Conservation (phyloP, 192 early-diverging fungal genomes). For the Coemansia sp. region DNA sequence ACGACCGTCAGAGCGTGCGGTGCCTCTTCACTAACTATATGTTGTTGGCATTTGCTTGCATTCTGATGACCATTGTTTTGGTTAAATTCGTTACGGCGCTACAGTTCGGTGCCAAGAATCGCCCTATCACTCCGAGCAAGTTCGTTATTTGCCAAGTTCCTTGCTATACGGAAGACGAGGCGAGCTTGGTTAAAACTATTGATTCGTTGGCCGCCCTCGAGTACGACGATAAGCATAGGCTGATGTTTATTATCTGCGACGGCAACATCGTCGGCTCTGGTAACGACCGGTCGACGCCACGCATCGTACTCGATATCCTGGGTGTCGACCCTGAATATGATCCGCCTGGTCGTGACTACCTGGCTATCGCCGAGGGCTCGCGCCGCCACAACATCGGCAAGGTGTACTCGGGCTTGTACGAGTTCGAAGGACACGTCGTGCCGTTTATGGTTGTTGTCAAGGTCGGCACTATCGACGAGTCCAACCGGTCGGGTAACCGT, state of each 20-base stretch:
- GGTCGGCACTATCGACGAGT: constrained; percentile 86
- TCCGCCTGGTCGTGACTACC: constrained; percentile 76
- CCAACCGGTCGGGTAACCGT: constrained; percentile 86
- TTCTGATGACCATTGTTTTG: constrained; percentile 81
- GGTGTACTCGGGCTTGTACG: constrained; percentile 96
- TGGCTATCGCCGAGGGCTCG: constrained; percentile 86
- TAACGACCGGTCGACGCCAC: constrained; percentile 91
- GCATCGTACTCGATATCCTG: constrained; percentile 87
- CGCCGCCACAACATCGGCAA: constrained; percentile 94
- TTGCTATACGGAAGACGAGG: constrained; percentile 94
- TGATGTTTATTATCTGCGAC: constrained; percentile 88
- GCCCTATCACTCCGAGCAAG: constrained; percentile 84
- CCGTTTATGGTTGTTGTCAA: constrained; percentile 97
- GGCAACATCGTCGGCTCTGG: constrained; percentile 95
- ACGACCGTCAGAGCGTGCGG: constrained; percentile 68
- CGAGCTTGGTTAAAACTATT: constrained; percentile 83
- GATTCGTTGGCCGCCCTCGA: constrained; percentile 73
- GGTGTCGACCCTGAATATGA: constrained; percentile 84
- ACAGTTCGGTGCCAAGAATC: constrained; percentile 68
- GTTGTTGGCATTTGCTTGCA: constrained; percentile 69
- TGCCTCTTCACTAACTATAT: constrained; percentile 89
- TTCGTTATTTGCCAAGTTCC: constrained; percentile 95
- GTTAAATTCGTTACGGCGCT: constrained; percentile 81
- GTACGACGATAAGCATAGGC: constrained; percentile 87
- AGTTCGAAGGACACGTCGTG: constrained; percentile 83